Base-by-base conservation (phyloP, 2,329 filamentous ascomycete species). In the Albifimbria verrucaria region DNA sequence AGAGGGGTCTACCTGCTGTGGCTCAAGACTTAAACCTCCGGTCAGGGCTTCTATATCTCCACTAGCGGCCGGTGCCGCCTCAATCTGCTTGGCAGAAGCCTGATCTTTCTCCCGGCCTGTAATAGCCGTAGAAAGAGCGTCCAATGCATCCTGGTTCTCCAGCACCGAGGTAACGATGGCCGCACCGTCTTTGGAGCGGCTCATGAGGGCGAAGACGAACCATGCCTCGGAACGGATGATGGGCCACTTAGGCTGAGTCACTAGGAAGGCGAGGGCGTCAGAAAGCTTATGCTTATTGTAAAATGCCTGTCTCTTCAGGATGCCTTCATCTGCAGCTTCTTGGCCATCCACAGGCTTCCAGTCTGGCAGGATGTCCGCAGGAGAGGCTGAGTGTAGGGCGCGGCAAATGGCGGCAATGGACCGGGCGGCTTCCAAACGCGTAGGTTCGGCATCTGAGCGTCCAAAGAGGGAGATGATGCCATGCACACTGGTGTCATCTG, bases 181-280 rank as follows among this genome's bases (percentile, higher is more conserved):
- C 2, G 79, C 77, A 7, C 82, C 81, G 32, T 80, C 76, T 2
- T 62, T 52, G 2, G 77, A 76, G 24, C 81, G 75, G 41, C 77
- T 76, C 75, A 86, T 81, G 28, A 87, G 74, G 2, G 84, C 84
- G 49, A 85, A 74, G 6, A 84, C 77, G 56, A 87, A 86, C 77
- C 83, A 82, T 3, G 78, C 75, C 62, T 87, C 84, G 39, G 81
- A 83, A 18, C 80, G 75, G 2, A 87, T 70, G 2, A 78, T 72
- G 0, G 82, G 80, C 74, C 82, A 87, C 57, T 82, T 84, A 3
- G 66, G 69, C 61, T 87, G 83, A 2, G 72, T 76, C 22, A 84
- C 70, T 23, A 87, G 74, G 58, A 77, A 81, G 1, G 73, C 62
- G 7, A 87, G 70, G 0, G 76, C 69, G 7, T 68, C 62, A 15